A percentile compares a stretch with the other conserved stretches of the same genome.
These are phyloP conservation scores for Xenosphaeropsis pyriputrescens DNA, from an alignment of 2,329 filamentous ascomycete genomes.

Conservation along the genomic window DNA sequence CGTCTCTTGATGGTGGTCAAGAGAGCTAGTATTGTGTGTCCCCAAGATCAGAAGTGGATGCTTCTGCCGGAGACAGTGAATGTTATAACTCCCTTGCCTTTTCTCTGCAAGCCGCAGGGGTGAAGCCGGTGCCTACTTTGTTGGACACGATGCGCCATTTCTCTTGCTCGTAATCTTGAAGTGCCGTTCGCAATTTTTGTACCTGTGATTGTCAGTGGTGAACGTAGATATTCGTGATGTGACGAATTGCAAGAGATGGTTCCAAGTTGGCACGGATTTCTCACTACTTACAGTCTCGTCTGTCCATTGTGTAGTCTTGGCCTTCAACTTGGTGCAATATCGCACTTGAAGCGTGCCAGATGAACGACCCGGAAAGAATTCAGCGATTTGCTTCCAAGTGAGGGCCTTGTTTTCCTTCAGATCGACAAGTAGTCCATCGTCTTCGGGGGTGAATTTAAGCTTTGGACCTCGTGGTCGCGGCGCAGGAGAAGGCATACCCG, in stretches of 20 bases:
- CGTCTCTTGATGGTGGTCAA: too few relatives aligned
- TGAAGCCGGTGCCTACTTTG: conserved; percentile 84
- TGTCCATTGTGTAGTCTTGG: conserved; percentile 86
- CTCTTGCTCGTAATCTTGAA: conserved; percentile 79
- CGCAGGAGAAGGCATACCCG: conserved; percentile 75
- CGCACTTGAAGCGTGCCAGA: conserved; percentile 86
- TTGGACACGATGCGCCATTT: conserved; percentile 86
- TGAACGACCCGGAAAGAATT: conserved; percentile 85
- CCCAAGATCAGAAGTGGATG: conserved; percentile 18
- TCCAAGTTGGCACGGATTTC: background rate
- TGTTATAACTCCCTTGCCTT: conserved; percentile 21
- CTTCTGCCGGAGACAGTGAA: conserved; percentile 19
- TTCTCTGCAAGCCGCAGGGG: conserved; percentile 73
- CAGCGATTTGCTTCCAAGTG: conserved; percentile 95
- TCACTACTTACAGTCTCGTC: conserved; percentile 65
- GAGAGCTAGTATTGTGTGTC: conserved; percentile 7
- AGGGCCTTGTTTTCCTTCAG: conserved; percentile 89
- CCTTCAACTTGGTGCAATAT: conserved; percentile 90
- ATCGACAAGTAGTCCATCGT: conserved; percentile 76
- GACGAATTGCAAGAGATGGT: background rate
- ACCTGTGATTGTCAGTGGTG: conserved; percentile 32
- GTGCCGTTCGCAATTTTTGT: conserved; percentile 59
- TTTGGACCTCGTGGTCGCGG: conserved; percentile 74
- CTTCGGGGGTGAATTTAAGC: conserved; percentile 85
- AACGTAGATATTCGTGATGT: too few relatives aligned